Percentiles rank a stretch among this genome's conserved stretches.
Evolutionary conservation across 257 asterid genomes (phyloP).

Genomic region (Solanum medicagineum): DNA sequence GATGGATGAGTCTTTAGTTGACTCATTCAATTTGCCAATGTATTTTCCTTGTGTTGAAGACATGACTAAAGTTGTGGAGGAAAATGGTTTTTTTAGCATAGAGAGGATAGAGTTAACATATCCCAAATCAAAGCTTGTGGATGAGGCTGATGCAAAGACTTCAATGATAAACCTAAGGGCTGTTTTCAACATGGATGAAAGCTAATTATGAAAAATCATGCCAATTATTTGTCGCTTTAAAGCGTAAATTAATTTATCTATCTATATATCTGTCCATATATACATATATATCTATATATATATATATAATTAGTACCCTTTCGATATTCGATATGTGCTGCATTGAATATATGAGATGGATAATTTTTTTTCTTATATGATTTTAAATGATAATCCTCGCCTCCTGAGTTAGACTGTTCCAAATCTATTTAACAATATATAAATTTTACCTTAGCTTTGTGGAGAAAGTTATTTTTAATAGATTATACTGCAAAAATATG

Average conservation of each 20-base stretch:
- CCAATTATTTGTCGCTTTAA: conserved; percentile 13
- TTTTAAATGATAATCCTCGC: no score
- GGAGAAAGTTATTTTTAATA: no score
- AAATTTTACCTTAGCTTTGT: no score
- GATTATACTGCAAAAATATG: no score
- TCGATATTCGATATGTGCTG: no score
- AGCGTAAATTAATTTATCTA: neutral
- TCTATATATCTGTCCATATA: no score
- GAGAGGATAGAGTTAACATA: conserved; percentile 21
- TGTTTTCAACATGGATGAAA: neutral
- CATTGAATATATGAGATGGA: no score
- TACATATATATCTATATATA: no score
- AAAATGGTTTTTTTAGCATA: conserved; percentile 15
- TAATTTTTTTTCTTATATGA: no score
- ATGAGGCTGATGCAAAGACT: neutral
- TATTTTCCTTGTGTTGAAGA: conserved; percentile 28
- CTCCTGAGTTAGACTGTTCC: no score
- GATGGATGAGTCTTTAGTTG: conserved; percentile 16
- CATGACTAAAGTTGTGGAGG: conserved; percentile 14
- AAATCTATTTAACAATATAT: no score
- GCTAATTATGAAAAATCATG: neutral
- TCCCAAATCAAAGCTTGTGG: neutral
- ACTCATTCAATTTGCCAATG: conserved; percentile 37
- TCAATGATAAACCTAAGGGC: conserved; percentile 12
- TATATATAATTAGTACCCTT: no score